Base-by-base conservation (phyloP, 2,329 filamentous ascomycete genomes). In the Penicillium sp. region DNA sequence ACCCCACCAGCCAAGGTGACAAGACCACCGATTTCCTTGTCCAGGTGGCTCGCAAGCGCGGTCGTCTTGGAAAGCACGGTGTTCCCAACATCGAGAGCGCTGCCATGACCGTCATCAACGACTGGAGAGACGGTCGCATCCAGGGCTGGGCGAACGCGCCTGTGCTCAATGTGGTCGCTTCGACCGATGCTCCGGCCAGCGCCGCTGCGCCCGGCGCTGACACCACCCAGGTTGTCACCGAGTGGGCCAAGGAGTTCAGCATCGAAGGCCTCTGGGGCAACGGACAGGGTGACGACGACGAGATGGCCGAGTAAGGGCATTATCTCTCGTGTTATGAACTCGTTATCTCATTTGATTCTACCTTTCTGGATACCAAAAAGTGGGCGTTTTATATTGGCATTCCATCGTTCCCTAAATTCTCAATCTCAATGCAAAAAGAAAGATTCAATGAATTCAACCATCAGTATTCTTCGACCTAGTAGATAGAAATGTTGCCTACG, bases 171-270 rank as follows among this genome's bases (percentile, higher is more conserved):
- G 38, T 91, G 16, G 82, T 80, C n/a, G 67, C 72, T 18, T 69
- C 66, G 42, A 72, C 75, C 43, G 70, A 74, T 58, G 69, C 71
- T 44, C 64, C 57, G 40, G 47, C 67, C 4, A 43, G 69, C 42
- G 56, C 67, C 45, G 59, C 70, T 59, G 72, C 68, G 8, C 73
- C 63, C 13, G 71, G 67, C 16, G 85, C 91, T 62, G 86, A 95
- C 57, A 80, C 81, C 73, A 92, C 95, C 79, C 79, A 91, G 75
- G 91, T 97, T 71, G 92, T 97, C 52, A 90, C 88, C 10, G 88
- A 95, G 72, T 96, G 93, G 92, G 90, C 92, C 7, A 86, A 90
- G 66, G 93, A 97, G 75, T 97, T 99, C 77, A 92, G 93, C 79
- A 82, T 99, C 8, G 94, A 97, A 58, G 94, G 91, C 2, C 77